Base-by-base conservation (phyloP, 345 rosid species). In the Erodium maritimum region DNA sequence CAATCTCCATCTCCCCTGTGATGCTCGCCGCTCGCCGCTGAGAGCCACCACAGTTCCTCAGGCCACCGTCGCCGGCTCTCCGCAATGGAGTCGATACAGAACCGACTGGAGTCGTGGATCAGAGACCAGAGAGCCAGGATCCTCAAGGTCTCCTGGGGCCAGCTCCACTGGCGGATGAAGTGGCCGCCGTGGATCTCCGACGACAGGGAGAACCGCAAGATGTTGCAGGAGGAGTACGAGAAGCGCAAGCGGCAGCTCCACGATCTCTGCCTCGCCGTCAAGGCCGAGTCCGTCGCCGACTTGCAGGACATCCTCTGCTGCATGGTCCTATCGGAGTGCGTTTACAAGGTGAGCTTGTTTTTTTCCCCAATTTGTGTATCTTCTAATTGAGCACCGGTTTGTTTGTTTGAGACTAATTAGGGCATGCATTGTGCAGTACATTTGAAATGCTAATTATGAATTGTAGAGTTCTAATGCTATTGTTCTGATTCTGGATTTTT, bases 241-340 rank as follows among this genome's bases (percentile, higher is more conserved):
- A 80, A 79, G 62, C 75, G 87, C 37, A 75, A 77, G 66, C 76
- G 66, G 62, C 96, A 88, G 72, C 83, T 91, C 62, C 81, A 79
- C 63, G 87, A 86, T 67, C 95, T 91, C 58, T 84, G 96, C 61
- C 71, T 53, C 67, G 88, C 89, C 46, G 75, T 84, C 46, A 83
- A 88, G 73, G 95, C 87, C 1, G 98, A 82, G 17, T 88, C 98
- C 2, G 68, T 88, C 54, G 67, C 90, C 19, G 98, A 91, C 55
- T 75, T 88, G 64, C 96, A 84, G 73, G 98, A 86, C 60, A 76
- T 91, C 33, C 88, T 91, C 72, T 88, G 98, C 62, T 91, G 95
- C 82, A 86, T 91, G 98, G 95, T 91, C 55, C 88, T 88, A 57
- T 80, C 96, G 8, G 95, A 88, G 75, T 91, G 96, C 77, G 96